phyloP scores from a whole-genome alignment of 257 asterid genomes.

The Jacaranda copaia region DNA sequence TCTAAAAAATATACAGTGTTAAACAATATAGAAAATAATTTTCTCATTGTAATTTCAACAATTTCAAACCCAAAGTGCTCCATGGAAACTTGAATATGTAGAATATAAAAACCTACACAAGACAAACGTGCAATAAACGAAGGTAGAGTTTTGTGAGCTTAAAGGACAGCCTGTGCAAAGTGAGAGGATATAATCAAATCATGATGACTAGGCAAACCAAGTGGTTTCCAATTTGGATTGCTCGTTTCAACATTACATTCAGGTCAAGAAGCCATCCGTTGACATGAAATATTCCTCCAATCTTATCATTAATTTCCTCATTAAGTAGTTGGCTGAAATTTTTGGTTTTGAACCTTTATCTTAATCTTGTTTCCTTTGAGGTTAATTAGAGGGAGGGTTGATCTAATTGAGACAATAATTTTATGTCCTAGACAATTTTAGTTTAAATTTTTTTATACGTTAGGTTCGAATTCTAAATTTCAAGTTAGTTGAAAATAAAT shows the following conservation, averaged over 20 bases:
- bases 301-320: background rate
- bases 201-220: background rate
- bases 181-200: background rate
- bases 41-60: too few relatives aligned
- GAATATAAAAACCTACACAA: background rate
- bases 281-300: background rate
- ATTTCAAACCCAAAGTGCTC: background rate
- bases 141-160: too few relatives aligned
- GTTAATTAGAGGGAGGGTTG: too few relatives aligned
- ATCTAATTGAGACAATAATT: too few relatives aligned
- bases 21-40: too few relatives aligned
- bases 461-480: too few relatives aligned
- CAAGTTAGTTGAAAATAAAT: too few relatives aligned
- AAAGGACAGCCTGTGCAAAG: too few relatives aligned
- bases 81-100: background rate
- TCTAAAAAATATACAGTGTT: too few relatives aligned
- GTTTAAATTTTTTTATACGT: too few relatives aligned
- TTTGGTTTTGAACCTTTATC: background rate
- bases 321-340: background rate
- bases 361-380: too few relatives aligned
- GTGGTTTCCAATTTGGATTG: constrained; percentile 10
- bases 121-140: background rate
- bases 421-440: too few relatives aligned
- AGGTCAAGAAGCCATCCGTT: background rate
- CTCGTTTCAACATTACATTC: background rate